Conservation (phyloP, 495 filamentous ascomycete species). For the Acidomyces sp. region DNA sequence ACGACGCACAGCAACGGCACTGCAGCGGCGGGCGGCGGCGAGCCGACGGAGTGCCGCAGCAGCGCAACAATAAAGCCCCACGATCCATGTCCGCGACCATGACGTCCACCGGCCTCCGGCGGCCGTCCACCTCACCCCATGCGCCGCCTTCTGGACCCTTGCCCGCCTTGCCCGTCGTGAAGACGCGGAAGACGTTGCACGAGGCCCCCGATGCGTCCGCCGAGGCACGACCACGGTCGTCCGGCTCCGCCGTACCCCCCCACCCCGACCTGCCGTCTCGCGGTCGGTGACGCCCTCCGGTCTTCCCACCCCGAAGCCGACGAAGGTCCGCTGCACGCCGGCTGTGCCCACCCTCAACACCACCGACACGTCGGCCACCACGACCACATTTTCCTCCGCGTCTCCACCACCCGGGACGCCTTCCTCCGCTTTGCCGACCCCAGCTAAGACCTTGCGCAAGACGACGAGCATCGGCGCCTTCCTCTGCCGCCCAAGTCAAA, state of each 20-base stretch:
- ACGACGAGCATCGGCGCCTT: constrained; percentile 85
- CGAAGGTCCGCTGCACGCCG: constrained; percentile 12
- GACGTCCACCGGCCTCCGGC: constrained; percentile 4
- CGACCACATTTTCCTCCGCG: neutral
- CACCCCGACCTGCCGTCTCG: neutral
- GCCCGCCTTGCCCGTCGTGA: constrained; percentile 15
- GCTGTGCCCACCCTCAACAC: constrained; percentile 17
- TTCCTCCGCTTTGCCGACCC: constrained; percentile 28
- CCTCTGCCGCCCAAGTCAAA: constrained; percentile 70
- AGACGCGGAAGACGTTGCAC: constrained; percentile 13
- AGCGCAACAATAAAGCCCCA: neutral
- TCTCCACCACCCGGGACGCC: constrained; percentile 1
- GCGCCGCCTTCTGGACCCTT: constrained; percentile 15
- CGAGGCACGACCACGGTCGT: neutral
- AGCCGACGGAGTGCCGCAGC: constrained; percentile 1
- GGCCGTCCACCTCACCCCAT: constrained; percentile 8
- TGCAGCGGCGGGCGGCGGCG: too few relatives aligned
- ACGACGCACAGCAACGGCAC: too few relatives aligned
- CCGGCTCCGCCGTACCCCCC: neutral
- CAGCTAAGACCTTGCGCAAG: constrained; percentile 58
- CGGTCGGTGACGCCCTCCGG: constrained; percentile 14
- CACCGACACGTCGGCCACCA: neutral
- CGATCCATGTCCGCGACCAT: constrained; percentile 10
- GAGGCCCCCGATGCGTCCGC: constrained; percentile 5
- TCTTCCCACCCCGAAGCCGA: constrained; percentile 12